A percentile compares a stretch with the other conserved stretches of the same genome.
These are phyloP conservation scores for Shiraia bambusicola DNA, from an alignment of 2,329 filamentous ascomycete species.

Conservation along the genomic window DNA sequence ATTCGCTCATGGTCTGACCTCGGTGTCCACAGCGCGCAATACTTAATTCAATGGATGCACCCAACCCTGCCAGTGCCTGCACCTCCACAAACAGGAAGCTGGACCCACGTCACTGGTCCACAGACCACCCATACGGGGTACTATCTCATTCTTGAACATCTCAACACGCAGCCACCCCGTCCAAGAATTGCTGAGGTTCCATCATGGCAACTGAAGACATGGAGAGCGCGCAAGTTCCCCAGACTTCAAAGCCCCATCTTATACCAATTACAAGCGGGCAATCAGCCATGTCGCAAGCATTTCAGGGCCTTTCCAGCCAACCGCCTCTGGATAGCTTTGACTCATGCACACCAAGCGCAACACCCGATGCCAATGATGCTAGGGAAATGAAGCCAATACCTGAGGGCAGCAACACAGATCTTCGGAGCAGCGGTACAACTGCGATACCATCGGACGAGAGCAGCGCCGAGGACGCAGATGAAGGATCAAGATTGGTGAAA, in stretches of 20 bases:
- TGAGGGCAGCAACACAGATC: conserved; percentile 40
- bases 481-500: conserved; percentile 4
- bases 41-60: too few relatives aligned
- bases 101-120: conserved; percentile 15
- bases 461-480: conserved; percentile 14
- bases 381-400: conserved; percentile 42
- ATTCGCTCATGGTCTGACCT: conserved; percentile 1
- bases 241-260: conserved; percentile 10
- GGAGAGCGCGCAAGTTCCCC: conserved; percentile 6
- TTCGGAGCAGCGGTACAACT: conserved; percentile 29
- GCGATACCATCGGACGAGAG: conserved; percentile 29
- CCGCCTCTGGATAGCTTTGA: conserved; percentile 19
- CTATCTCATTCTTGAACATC: background rate
- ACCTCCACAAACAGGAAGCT: conserved; percentile 12
- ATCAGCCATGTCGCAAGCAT: conserved; percentile 30
- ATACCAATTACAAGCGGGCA: conserved; percentile 17
- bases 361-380: conserved; percentile 46
- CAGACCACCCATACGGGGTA: conserved; percentile 8
- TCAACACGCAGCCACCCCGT: background rate
- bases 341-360: conserved; percentile 32
- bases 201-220: conserved; percentile 8
- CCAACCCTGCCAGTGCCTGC: too few relatives aligned
- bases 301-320: conserved; percentile 29
- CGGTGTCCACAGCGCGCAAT: background rate
- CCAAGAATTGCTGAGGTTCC: background rate